Percentiles rank a stretch among this genome's conserved stretches.
These are phyloP conservation scores for Raffaelea ambrosiae DNA, from an alignment of 2,329 filamentous ascomycete species.

Conservation along the genomic window DNA sequence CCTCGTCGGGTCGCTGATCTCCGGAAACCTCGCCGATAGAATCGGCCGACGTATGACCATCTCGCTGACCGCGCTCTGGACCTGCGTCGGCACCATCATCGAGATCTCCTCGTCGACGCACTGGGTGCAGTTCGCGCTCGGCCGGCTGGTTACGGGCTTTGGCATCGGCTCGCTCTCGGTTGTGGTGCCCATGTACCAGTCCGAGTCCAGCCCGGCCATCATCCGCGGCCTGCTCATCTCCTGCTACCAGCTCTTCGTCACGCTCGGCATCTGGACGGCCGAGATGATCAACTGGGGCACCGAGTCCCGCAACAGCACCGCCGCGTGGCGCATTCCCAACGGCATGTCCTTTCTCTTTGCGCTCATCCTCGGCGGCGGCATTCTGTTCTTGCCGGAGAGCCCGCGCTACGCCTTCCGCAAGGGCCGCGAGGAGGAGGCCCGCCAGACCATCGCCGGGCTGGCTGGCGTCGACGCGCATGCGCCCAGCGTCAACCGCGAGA, in stretches of 20 bases:
- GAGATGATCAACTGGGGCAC: constrained; percentile 59
- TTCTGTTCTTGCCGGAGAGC: constrained; percentile 63
- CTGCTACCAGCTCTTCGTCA: constrained; percentile 65
- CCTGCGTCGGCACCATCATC: constrained; percentile 58
- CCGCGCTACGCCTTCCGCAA: constrained; percentile 63
- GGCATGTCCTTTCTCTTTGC: constrained; percentile 60
- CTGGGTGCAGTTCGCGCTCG: constrained; percentile 61
- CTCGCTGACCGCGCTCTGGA: constrained; percentile 50
- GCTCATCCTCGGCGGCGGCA: constrained; percentile 54
- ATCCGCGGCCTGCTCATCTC: constrained; percentile 58
- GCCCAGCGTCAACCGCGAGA: constrained; percentile 47
- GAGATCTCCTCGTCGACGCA: constrained; percentile 45
- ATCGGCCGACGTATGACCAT: constrained; percentile 58
- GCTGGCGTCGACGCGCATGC: constrained; percentile 52
- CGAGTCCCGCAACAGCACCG: constrained; percentile 38
- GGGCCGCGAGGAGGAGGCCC: constrained; percentile 45
- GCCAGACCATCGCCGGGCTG: constrained; percentile 46
- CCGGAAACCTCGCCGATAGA: constrained; percentile 56
- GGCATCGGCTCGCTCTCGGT: constrained; percentile 66
- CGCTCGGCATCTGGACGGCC: constrained; percentile 61
- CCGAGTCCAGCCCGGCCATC: constrained; percentile 59
- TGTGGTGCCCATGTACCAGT: constrained; percentile 64
- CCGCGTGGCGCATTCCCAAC: constrained; percentile 55
- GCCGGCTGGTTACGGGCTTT: constrained; percentile 56
- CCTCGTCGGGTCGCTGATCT: constrained; percentile 49